Evolutionary conservation across 2,329 filamentous ascomycete species (phyloP).

Genomic region (Beauveria rudraprayagi): DNA sequence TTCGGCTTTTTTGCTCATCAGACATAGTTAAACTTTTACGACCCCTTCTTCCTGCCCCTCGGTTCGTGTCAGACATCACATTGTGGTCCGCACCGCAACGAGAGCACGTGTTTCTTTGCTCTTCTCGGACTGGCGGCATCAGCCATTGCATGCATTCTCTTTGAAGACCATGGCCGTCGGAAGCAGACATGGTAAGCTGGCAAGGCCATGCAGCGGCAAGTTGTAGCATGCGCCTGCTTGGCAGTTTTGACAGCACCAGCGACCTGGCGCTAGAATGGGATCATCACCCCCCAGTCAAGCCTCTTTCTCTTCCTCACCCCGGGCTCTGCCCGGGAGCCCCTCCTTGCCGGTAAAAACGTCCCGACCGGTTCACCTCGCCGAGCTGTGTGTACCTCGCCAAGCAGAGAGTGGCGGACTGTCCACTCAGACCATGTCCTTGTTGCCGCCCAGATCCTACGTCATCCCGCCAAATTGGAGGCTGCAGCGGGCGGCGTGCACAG

Average conservation of each 20-base stretch:
- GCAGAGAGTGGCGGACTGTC: too few relatives aligned
- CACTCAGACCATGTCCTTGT: too few relatives aligned
- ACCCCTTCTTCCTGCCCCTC: not conserved
- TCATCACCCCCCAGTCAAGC: too few relatives aligned
- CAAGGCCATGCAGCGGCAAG: not conserved
- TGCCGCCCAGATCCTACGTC: not conserved
- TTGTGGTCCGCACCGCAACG: not conserved
- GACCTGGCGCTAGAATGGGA: not conserved
- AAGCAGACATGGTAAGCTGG: not conserved
- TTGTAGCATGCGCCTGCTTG: not conserved
- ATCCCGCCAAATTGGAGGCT: not conserved
- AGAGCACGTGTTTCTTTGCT: not conserved
- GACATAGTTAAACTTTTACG: not conserved
- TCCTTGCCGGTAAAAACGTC: not conserved
- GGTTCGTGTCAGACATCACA: not conserved
- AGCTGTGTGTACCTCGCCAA: not conserved
- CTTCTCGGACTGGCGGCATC: not conserved
- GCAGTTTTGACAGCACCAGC: not conserved
- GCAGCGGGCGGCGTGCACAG: not conserved
- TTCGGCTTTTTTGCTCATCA: not conserved
- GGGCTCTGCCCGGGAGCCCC: too few relatives aligned
- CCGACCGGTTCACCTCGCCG: not conserved
- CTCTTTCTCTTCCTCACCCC: too few relatives aligned
- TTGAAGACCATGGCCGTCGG: not conserved
- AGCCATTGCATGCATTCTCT: not conserved